Base-by-base conservation (phyloP, 2,329 filamentous ascomycete species). In the Cladophialophora carrionii region DNA sequence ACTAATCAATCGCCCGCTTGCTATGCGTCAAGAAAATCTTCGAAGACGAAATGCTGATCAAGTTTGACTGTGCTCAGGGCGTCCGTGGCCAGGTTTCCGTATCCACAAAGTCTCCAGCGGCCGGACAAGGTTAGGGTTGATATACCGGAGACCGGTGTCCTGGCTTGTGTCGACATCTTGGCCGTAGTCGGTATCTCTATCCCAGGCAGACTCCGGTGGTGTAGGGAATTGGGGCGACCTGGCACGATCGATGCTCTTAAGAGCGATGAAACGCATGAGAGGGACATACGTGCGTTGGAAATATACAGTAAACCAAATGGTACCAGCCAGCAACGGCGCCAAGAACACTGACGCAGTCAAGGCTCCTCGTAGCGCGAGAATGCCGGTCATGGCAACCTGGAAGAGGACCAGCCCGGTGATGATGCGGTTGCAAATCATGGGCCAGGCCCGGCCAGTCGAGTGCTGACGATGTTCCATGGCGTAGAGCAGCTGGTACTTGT, bases 381-480 rank as follows among this genome's bases (percentile, higher is more conserved):
- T 88, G 2, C 94, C 94, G 24, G 91, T 89, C 84, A 96, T 95
- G 54, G 95, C 92, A 24, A 96, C 78, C 76, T 99, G 92, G 74
- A 97, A 97, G 49, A 98, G 86, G 2, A 96, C 79, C 9, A 97
- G 79, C 0, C 95, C 95, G 26, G 97, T 81, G 62, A 98, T 86
- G 65, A 97, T 85, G 41, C 95, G 90, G 74, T 95, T 92, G 78
- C 92, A 96, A 68, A 99, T 96, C 85, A 99, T 96, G 56, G 90
- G 89, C 95, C 95, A 99, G 4, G 93, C 92, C 67, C 90, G 88
- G 22, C 96, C 96, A 0, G 94, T 98, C 17, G 92, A 92, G 75
- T 96, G 92, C 74, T 96, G 92, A 55, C 92, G 90, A 76, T 98
- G 94, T 73, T 98, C 93, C 95, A 99, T 99, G 34, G 95, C 92